phyloP scores from a whole-genome alignment of 257 asterid species.

The Jasminum sambac region DNA sequence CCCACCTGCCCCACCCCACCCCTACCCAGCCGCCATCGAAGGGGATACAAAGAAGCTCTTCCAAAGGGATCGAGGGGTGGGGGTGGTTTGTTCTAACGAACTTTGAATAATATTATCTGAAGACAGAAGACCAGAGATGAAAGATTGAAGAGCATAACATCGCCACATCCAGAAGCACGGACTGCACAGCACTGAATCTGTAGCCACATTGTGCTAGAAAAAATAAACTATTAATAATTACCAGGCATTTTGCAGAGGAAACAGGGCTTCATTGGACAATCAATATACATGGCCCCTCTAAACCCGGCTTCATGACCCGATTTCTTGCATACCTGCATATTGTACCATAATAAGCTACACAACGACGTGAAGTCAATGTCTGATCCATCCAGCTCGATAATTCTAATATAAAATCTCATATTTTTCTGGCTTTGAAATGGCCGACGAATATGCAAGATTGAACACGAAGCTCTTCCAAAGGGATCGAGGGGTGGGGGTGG shows the following conservation, averaged over 20 bases:
- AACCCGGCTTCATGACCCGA: slow-evolving; percentile 98
- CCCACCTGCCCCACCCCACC: too few species aligned
- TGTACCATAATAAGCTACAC: background rate
- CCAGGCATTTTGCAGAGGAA: slow-evolving; percentile 98
- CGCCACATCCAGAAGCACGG: background rate
- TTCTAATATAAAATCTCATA: background rate
- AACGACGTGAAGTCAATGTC: background rate
- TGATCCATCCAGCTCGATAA: background rate
- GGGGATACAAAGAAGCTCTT: too few species aligned
- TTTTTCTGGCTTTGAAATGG: background rate
- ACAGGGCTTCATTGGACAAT: slow-evolving; percentile 99
- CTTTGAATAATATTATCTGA: background rate
- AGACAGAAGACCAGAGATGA: background rate
- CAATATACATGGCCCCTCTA: slow-evolving; percentile 91
- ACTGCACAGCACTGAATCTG: too few species aligned
- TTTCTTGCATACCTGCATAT: slow-evolving; percentile 77
- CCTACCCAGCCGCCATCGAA: too few species aligned
- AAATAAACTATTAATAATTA: slow-evolving; percentile 18
- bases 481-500: too few species aligned
- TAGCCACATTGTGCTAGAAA: background rate
- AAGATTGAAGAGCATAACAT: background rate
- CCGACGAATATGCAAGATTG: background rate
- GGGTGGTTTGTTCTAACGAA: background rate
- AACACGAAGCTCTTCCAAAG: too few species aligned
- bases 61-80: too few species aligned